A percentile compares a stretch with the other conserved stretches of the same genome.
Evolutionary conservation across 306 rosid genomes (phyloP).

Genomic region (Quercus bicolor): DNA sequence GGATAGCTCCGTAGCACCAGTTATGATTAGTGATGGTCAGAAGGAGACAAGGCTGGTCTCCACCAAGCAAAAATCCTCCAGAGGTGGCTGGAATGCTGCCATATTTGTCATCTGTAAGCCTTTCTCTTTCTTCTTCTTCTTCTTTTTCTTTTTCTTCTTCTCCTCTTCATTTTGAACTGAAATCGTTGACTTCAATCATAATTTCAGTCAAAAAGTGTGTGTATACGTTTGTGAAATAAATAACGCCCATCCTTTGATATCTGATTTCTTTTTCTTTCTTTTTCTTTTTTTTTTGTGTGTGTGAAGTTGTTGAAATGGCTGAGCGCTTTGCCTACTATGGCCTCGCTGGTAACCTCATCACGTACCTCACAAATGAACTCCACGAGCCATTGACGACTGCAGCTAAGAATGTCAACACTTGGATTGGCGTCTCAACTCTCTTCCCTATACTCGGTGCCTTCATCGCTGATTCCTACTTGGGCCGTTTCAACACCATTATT

Average conservation of each 20-base stretch:
- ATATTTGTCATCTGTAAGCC: conserved; percentile 36
- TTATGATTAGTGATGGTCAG: background rate
- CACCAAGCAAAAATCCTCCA: background rate
- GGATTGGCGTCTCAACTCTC: conserved; percentile 53
- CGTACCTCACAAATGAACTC: conserved; percentile 38
- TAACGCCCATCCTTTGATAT: background rate
- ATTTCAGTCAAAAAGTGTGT: too few species aligned
- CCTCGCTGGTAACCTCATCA: conserved; percentile 21
- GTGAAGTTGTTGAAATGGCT: conserved; percentile 40
- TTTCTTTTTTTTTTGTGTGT: background rate
- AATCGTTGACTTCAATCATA: too few species aligned
- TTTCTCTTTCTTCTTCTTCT: background rate
- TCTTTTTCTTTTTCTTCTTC: background rate
- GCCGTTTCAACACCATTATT: conserved; percentile 60
- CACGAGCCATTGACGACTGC: conserved; percentile 43
- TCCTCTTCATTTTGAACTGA: background rate
- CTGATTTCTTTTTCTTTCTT: background rate
- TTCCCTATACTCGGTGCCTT: conserved; percentile 61
- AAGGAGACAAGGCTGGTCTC: background rate
- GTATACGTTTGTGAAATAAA: too few species aligned
- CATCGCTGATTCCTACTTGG: conserved; percentile 53
- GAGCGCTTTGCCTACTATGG: conserved; percentile 36
- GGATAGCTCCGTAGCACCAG: background rate
- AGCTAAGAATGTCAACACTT: conserved; percentile 53
- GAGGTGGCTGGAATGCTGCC: conserved; percentile 47